Conservation (phyloP, 768 basidiomycete genomes). For the Suillus fuscotomentosus region DNA sequence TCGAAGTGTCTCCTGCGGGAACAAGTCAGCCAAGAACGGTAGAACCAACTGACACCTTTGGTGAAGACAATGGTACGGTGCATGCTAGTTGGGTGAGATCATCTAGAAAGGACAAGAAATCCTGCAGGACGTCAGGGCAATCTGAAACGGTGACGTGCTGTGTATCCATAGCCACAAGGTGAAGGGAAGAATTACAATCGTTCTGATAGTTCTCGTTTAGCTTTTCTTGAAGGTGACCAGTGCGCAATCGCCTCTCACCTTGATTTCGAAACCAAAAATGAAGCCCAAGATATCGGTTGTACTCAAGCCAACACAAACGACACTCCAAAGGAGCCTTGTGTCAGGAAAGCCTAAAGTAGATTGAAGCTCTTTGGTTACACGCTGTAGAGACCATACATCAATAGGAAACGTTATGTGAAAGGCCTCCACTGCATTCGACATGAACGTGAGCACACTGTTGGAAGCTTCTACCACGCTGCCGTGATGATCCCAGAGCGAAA, state of each 20-base stretch:
- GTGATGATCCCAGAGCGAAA: slow-evolving; percentile 57
- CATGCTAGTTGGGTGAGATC: slow-evolving; percentile 12
- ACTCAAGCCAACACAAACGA: slow-evolving; percentile 40
- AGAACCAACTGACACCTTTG: slow-evolving; percentile 61
- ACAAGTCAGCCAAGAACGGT: slow-evolving; percentile 57
- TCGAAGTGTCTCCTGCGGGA: slow-evolving; percentile 45
- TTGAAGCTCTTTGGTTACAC: not conserved
- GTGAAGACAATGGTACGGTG: slow-evolving; percentile 39
- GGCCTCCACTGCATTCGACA: slow-evolving; percentile 23
- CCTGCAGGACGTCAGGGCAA: slow-evolving; percentile 45
- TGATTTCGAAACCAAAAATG: slow-evolving; percentile 21
- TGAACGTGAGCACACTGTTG: slow-evolving; percentile 35
- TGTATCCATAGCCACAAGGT: slow-evolving; percentile 50
- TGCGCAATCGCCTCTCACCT: slow-evolving; percentile 12
- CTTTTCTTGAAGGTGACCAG: not conserved
- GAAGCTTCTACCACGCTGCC: slow-evolving; percentile 47
- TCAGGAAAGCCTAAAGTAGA: slow-evolving; percentile 7
- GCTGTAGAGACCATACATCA: too few relatives aligned
- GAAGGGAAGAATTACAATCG: slow-evolving; percentile 26
- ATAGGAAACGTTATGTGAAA: too few relatives aligned
- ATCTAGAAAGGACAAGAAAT: slow-evolving; percentile 33
- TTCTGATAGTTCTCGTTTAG: not conserved
- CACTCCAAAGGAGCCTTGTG: slow-evolving; percentile 40
- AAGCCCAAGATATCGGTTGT: slow-evolving; percentile 3
- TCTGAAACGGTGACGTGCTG: slow-evolving; percentile 57